Percentiles rank a stretch among this genome's conserved stretches.
Conservation (phyloP, 1,139 yeast genomes). For the Taphrina sp. region DNA sequence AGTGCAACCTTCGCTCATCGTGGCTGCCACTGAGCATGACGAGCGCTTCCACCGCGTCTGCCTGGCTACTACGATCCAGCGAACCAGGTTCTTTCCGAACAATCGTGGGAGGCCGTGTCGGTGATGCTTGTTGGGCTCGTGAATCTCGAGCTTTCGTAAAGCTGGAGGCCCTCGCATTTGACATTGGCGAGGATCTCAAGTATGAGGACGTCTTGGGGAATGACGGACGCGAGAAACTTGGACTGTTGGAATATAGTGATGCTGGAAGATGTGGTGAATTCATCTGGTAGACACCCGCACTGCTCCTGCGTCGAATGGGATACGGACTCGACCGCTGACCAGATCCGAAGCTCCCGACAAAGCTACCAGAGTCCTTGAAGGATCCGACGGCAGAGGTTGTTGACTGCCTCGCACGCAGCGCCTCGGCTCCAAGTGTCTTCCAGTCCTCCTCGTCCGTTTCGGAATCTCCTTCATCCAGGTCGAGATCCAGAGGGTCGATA, state of each 20-base stretch:
- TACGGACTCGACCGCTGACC: conserved; percentile 24
- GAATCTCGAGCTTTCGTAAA: background rate
- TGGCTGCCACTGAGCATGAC: conserved; percentile 16
- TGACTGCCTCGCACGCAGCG: conserved; percentile 40
- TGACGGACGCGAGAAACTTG: conserved; percentile 7
- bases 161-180: conserved; percentile 12
- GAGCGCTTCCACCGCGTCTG: conserved; percentile 27
- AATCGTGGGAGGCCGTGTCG: background rate
- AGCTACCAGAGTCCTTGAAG: background rate
- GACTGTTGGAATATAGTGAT: background rate
- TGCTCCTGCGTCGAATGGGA: conserved; percentile 24
- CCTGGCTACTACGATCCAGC: conserved; percentile 10
- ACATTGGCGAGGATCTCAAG: conserved; percentile 17
- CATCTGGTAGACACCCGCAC: conserved; percentile 23
- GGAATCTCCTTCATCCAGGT: conserved; percentile 39
- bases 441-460: conserved; percentile 95
- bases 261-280: conserved; percentile 1
- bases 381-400: conserved; percentile 8
- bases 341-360: conserved; percentile 3
- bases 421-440: conserved; percentile 79
- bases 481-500: conserved; percentile 34
- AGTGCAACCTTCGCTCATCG: conserved; percentile 2
- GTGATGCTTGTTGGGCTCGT: conserved; percentile 7
- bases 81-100: background rate
- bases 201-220: conserved; percentile 22